Evolutionary conservation across 2,329 filamentous ascomycete genomes (phyloP), one percentile per base, ranked within the genome.

Genomic region (Byssothecium circinans): DNA sequence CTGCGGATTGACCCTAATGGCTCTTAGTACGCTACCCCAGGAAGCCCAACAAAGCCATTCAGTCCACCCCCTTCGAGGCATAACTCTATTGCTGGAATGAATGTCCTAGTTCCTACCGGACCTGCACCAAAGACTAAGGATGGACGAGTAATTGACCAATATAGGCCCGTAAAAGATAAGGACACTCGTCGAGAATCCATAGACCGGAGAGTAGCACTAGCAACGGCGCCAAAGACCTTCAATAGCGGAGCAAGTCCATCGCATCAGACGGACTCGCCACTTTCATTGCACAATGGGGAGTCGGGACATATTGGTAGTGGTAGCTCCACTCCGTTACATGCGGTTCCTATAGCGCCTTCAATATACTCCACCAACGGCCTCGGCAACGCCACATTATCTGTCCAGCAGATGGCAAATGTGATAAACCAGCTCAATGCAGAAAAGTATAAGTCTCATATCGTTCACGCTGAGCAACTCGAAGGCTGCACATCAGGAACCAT

Each of bases 321-420:
- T 10, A 40, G 40, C 11, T 60, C 54, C 3, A 63, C 58, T 15
- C 60, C 64, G 10, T 41, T 49, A 19, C 58, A 52, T 17, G 43
- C 23, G 17, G 60, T 57, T 4, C 61, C 58, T 18, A 43, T 32
- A 6, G 60, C 50, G 4, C 60, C 64, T 17, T 56, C 56, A 1
- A 67, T 67, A 57, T 8, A 58, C 2, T 52, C 61, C 23, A 36
- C 15, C 29, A n/a, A 36, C 32, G 8, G 14, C 41, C 5, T 15
- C 8, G n/a, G 4, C 41, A 25, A 22, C 12, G 10, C 17, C 34
- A 45, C 11, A 8, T 19, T 35, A n/a, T 19, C 8, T 11, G 4
- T 39, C 8, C 43, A 39, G 17, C 32, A 23, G 12, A 6, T 45
- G 15, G 12, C 34, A 20, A 7, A 23, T 6, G n/a, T 30, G 3